A percentile compares a stretch with the other conserved stretches of the same genome.
These are phyloP conservation scores for Boletus reticuloceps DNA, from an alignment of 768 basidiomycete species.

Conservation along the genomic window DNA sequence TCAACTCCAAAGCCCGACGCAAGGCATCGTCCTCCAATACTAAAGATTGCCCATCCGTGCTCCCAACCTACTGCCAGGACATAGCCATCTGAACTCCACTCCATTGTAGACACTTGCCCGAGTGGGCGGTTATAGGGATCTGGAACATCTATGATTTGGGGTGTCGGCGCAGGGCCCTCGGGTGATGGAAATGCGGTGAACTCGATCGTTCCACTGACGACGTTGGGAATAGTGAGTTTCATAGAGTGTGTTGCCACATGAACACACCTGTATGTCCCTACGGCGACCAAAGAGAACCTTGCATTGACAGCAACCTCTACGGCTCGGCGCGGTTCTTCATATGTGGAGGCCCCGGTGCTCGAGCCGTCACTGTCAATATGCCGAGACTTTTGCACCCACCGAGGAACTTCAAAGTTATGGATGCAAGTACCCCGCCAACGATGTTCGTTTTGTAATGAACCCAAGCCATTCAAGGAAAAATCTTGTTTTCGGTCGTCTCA, in stretches of 20 bases:
- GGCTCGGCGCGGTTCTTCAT: conserved; percentile 66
- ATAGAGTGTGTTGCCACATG: not conserved
- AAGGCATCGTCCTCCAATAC: conserved; percentile 83
- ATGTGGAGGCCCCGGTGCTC: conserved; percentile 35
- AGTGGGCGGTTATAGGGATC: conserved; percentile 55
- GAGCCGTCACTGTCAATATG: conserved; percentile 47
- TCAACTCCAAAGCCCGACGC: conserved; percentile 75
- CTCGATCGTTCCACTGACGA: conserved; percentile 59
- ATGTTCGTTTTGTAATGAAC: conserved; percentile 10
- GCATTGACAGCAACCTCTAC: conserved; percentile 67
- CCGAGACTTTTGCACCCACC: conserved; percentile 78
- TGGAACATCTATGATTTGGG: conserved; percentile 62
- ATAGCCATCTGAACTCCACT: conserved; percentile 97
- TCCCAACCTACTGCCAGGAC: conserved; percentile 92
- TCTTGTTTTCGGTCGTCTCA: conserved; percentile 7
- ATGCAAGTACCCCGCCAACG: conserved; percentile 79
- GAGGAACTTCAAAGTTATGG: conserved; percentile 68
- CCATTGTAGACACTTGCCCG: conserved; percentile 64
- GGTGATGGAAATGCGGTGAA: conserved; percentile 68
- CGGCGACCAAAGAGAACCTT: conserved; percentile 78
- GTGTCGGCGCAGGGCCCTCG: conserved; percentile 53
- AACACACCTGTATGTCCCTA: conserved; percentile 68
- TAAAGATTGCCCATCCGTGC: conserved; percentile 87
- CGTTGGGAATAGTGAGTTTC: not conserved
- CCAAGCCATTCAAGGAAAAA: conserved; percentile 1